Conservation (phyloP, 2,329 filamentous ascomycete genomes). For the Penicillium sp. region DNA sequence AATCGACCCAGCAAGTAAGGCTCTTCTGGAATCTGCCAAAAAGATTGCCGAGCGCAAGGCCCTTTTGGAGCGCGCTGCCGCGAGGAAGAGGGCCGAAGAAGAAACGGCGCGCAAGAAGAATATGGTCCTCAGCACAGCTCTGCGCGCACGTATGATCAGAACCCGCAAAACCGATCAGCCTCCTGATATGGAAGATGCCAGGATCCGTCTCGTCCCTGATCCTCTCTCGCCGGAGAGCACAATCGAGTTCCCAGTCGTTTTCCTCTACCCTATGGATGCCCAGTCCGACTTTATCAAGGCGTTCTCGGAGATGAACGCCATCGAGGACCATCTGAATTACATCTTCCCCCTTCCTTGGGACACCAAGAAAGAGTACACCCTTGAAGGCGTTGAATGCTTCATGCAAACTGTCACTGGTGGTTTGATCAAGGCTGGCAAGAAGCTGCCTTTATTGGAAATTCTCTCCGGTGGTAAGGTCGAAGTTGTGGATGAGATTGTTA, state of each 20-base stretch:
- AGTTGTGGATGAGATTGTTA: constrained; percentile 80
- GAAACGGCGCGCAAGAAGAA: constrained; percentile 53
- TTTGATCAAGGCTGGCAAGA: constrained; percentile 85
- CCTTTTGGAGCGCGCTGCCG: constrained; percentile 55
- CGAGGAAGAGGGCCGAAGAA: constrained; percentile 53
- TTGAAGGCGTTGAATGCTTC: constrained; percentile 73
- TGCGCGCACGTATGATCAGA: constrained; percentile 68
- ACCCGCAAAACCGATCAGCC: constrained; percentile 65
- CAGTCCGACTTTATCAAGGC: constrained; percentile 90
- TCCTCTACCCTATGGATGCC: constrained; percentile 79
- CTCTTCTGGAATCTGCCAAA: constrained; percentile 60
- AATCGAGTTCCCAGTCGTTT: constrained; percentile 72
- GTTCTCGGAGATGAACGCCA: constrained; percentile 72
- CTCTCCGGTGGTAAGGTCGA: constrained; percentile 75
- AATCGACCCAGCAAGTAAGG: constrained; percentile 67
- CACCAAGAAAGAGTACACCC: constrained; percentile 61
- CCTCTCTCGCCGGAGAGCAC: constrained; percentile 69
- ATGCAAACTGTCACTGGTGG: constrained; percentile 80
- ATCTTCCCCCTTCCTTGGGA: constrained; percentile 92
- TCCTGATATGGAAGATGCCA: constrained; percentile 85
- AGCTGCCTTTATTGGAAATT: constrained; percentile 71
- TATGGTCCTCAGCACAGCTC: constrained; percentile 62
- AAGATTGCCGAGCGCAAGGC: constrained; percentile 63
- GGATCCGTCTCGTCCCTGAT: constrained; percentile 67
- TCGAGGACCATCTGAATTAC: constrained; percentile 77